Evolutionary conservation across 371 early-diverging fungal genomes (phyloP).

Genomic region (Mucor sp.): DNA sequence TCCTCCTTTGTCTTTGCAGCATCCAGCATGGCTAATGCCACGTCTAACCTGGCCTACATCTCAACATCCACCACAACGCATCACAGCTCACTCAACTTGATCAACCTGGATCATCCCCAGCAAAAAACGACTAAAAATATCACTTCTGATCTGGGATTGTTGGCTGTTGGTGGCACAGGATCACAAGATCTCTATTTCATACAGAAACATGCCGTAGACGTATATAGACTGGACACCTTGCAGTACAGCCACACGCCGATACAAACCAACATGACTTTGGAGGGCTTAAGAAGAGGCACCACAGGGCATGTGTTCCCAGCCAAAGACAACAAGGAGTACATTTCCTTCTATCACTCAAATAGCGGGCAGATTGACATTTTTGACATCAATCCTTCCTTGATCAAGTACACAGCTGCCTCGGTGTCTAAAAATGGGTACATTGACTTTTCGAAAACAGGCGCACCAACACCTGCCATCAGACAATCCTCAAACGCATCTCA

Average conservation of each 20-base stretch:
- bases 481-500: neutral
- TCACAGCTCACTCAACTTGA: neutral
- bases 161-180: neutral
- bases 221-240: neutral
- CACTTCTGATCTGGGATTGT: neutral
- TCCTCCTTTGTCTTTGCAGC: neutral
- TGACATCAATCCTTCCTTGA: neutral
- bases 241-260: neutral
- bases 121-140: neutral
- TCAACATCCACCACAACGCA: neutral
- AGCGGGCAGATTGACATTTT: neutral
- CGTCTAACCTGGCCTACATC: slow-evolving; percentile 1
- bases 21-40: neutral
- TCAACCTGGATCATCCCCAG: neutral
- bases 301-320: neutral
- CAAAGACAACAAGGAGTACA: neutral
- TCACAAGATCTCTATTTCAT: slow-evolving; percentile 6
- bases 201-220: neutral
- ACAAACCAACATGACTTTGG: neutral
- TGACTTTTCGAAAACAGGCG: neutral
- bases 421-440: neutral
- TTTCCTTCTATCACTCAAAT: slow-evolving; percentile 1
- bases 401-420: neutral
- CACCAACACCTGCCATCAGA: neutral
- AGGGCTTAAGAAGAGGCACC: neutral